Percentiles rank a stretch among this genome's conserved stretches.
These are phyloP conservation scores for Gnaphalium uliginosum DNA, from an alignment of 129 eudicot genomes.

Conservation along the genomic window DNA sequence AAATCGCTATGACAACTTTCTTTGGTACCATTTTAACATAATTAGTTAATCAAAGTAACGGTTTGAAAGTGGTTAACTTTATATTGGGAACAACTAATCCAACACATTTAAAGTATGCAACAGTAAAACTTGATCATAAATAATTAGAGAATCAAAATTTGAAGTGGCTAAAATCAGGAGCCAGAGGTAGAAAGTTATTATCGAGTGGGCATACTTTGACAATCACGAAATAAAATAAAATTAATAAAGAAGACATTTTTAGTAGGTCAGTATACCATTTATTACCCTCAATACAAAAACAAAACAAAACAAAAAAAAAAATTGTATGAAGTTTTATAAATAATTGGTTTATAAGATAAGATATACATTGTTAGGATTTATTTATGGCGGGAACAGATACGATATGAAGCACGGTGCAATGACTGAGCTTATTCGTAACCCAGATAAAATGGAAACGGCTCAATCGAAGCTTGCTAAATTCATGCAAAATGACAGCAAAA, in stretches of 20 bases:
- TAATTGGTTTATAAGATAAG: background rate
- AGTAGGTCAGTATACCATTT: too few species aligned
- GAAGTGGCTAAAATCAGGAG: too few species aligned
- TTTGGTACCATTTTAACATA: too few species aligned
- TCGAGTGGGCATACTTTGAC: too few species aligned
- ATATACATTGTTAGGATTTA: slow-evolving; percentile 38
- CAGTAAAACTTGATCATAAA: background rate
- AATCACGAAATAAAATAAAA: too few species aligned
- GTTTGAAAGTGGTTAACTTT: background rate
- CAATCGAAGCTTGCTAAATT: slow-evolving; percentile 24
- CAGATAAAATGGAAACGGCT: slow-evolving; percentile 29
- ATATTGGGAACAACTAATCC: too few species aligned
- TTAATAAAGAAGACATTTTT: too few species aligned
- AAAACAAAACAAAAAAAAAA: too few species aligned
- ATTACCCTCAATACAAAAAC: too few species aligned
- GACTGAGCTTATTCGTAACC: slow-evolving; percentile 48
- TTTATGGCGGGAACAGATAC: slow-evolving; percentile 45
- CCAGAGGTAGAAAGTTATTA: too few species aligned
- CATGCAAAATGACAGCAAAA: background rate
- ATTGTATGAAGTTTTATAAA: too few species aligned
- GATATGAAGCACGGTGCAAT: slow-evolving; percentile 38
- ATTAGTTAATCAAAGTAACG: background rate
- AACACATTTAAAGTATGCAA: background rate
- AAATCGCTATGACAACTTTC: too few species aligned
- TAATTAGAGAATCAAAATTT: background rate